Base-by-base conservation (phyloP, 768 basidiomycete genomes). In the Gloeopeniophorella convolvens region DNA sequence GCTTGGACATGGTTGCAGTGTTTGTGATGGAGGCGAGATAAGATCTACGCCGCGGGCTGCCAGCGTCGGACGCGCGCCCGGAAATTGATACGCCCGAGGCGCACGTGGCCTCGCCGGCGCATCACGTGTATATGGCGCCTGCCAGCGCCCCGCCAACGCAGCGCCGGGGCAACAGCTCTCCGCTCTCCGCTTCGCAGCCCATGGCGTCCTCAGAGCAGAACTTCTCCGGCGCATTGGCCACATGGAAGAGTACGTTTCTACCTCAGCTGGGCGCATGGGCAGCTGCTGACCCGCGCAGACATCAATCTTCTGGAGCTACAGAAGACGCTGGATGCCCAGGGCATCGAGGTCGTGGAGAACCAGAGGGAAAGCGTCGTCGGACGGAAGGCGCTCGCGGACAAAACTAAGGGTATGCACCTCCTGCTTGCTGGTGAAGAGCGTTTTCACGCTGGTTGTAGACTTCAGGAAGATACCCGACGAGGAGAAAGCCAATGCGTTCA, bases 301-400 rank as follows among this genome's bases (percentile, higher is more conserved):
- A 87, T 99, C 61, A 85, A 89, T 66, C 77, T 99, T 43, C 70
- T 82, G 16, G 91, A 96, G 56, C 74, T 98, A 23, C 95, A 98
- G 69, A 94, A 91, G 71, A 85, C 83, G 4, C 79, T 99, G 42
- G 94, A 98, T 68, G 73, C 77, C 5, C 95, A 97, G 54, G 94
- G 93, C 4, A 76, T 97, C 28, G 94, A 98, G 68, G 76, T 99
- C 12, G 94, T 99, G 18, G 93, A 98, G 74, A 94, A 94, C 69
- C 94, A 97, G 74, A 99, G 97, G 72, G 95, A 98, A 72, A 91
- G 88, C 57, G 76, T 97, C 37, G 75, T 99, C 3, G 93, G 93
- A 9, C 78, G 96, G 35, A 99, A 97, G 68, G 86, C 83, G 46
- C 74, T 99, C 18, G 90, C 95, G 1, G 96, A 98, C 70, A 85